These are phyloP conservation scores for Corchorus capsularis DNA, from an alignment of 345 rosid species.

Conservation along the genomic window DNA sequence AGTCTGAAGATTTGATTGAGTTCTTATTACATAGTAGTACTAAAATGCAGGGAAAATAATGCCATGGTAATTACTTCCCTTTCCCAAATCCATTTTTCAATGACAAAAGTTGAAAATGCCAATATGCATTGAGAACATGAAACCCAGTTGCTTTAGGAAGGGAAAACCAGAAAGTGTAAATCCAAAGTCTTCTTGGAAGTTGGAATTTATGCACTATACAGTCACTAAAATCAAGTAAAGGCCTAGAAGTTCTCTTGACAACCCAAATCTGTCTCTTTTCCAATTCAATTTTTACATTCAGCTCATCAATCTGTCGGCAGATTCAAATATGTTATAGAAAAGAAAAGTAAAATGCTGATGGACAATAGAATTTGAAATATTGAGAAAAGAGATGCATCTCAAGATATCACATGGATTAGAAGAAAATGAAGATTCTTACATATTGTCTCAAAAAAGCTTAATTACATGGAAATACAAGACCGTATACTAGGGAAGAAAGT, in stretches of 20 bases:
- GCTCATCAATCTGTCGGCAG: neutral
- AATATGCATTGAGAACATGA: neutral
- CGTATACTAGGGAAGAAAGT: neutral
- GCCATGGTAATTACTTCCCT: neutral
- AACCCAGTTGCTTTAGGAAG: neutral
- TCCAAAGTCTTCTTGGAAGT: slow-evolving; percentile 3
- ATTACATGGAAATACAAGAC: neutral
- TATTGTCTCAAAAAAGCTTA: neutral
- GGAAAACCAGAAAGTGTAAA: neutral
- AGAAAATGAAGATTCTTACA: slow-evolving; percentile 2
- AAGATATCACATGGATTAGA: neutral
- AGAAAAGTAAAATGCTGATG: neutral
- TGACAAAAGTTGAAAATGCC: neutral
- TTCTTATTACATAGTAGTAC: neutral
- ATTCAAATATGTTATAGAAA: neutral
- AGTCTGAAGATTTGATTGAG: neutral
- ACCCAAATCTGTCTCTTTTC: neutral
- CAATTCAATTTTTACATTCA: neutral
- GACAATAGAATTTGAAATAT: neutral
- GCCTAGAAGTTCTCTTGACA: neutral
- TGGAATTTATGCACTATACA: neutral
- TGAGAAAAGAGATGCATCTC: neutral
- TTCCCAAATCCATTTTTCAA: neutral
- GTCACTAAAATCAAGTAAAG: neutral
- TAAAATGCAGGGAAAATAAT: neutral